Evolutionary conservation across 2,329 filamentous ascomycete genomes (phyloP), one percentile per base, ranked within the genome.

Genomic region (Aureobasidium sp.): DNA sequence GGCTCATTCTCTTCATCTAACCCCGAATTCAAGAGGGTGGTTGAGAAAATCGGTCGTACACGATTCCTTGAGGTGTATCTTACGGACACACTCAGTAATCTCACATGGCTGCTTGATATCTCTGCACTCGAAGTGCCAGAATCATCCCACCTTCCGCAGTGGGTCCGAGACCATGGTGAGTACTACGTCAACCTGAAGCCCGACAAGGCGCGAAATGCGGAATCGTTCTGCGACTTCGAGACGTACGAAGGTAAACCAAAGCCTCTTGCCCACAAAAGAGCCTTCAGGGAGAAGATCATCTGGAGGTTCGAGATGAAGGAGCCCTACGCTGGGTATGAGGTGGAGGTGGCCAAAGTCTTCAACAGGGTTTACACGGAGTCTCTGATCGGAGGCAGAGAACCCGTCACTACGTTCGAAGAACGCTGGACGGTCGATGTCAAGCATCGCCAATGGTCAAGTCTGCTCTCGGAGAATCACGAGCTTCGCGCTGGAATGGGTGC

Each of bases 41-140:
- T 42, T 7, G 31, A 27, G 6, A 37, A 48, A 7, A 45, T 29
- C 12, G 42, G 56, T 33, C 56, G 42, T 17, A 42, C n/a, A 12
- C 42, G n/a, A 17, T 65, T 74, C 7, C 44, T 72, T 8, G 68
- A 72, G 45, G 61, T 69, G 14, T 67, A 64, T 52, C 53, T 72
- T 7, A 40, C 45, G 12, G 57, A 60, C 29, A 40, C 44, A 27
- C 24, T 50, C 33, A 65, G 66, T 11, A 66, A 73, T 58, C 59
- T 72, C 2, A 68, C 71, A 5, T 73, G 71, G 71, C 66, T 68
- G n/a, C 69, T 71, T 54, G 70, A 72, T 19, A 47, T 73, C 7
- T 45, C 56, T 1, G 67, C 67, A 7, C 61, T 66, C 2, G 33
- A 24, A 40, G 22, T 40, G 15, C 57, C 48, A 24, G 44, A 60